phyloP scores from a whole-genome alignment of 1,284 basidiomycete genomes.

The Cryptococcus sp. region DNA sequence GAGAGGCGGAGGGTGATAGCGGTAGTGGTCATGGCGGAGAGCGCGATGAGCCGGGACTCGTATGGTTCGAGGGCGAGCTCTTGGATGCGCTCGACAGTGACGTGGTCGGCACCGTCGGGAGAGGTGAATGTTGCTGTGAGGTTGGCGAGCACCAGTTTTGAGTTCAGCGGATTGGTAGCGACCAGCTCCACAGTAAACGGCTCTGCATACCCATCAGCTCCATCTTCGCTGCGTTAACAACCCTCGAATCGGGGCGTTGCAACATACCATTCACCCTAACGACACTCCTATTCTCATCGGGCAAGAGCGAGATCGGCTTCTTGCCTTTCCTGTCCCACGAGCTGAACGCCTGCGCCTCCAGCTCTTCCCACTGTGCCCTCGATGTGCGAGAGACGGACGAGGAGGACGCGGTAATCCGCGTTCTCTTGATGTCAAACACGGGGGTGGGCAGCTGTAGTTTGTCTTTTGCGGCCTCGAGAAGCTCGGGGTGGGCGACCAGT shows the following conservation, averaged over 20 bases:
- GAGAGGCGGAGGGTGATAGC: slow-evolving; percentile 34
- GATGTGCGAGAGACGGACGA: slow-evolving; percentile 13
- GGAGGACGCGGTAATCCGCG: slow-evolving; percentile 27
- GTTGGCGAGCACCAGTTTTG: slow-evolving; percentile 34
- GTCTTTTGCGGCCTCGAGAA: slow-evolving; percentile 24
- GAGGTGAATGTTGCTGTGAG: slow-evolving; percentile 18
- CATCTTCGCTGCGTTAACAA: background rate
- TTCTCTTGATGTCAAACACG: slow-evolving; percentile 37
- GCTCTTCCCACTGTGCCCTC: slow-evolving; percentile 21
- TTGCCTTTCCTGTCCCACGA: slow-evolving; percentile 45
- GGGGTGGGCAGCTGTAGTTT: slow-evolving; percentile 39
- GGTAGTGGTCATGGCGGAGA: slow-evolving; percentile 30
- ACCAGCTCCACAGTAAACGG: slow-evolving; percentile 48
- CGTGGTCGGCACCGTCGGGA: slow-evolving; percentile 12
- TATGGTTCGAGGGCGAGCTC: slow-evolving; percentile 46
- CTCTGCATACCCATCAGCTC: slow-evolving; percentile 25
- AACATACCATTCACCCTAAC: slow-evolving; percentile 41
- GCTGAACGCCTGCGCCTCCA: slow-evolving; percentile 32
- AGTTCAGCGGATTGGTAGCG: slow-evolving; percentile 52
- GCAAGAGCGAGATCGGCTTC: slow-evolving; percentile 35
- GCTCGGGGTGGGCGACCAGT: slow-evolving; percentile 34
- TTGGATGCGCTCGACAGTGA: slow-evolving; percentile 27
- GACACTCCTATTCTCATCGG: slow-evolving; percentile 21
- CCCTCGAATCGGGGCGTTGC: background rate
- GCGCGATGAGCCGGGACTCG: slow-evolving; percentile 38